A percentile compares a stretch with the other conserved stretches of the same genome.
phyloP scores from a whole-genome alignment of 345 rosid species.

The Citrus cavaleriei region DNA sequence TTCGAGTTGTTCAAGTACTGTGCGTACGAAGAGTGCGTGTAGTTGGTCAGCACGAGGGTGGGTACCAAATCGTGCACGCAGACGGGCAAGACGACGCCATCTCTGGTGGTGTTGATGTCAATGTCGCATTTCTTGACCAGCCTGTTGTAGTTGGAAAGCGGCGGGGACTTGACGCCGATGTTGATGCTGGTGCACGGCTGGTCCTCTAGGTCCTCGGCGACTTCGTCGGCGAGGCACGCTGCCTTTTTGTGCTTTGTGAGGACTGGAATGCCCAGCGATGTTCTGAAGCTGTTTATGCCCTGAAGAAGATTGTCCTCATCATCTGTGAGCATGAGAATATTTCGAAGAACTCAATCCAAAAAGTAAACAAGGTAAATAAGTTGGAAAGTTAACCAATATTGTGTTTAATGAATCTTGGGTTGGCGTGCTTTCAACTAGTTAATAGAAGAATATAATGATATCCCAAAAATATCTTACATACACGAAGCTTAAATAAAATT shows the following conservation, averaged over 20 bases:
- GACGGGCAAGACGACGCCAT: slow-evolving; percentile 56
- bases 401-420: no score
- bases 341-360: no score
- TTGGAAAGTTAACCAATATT: no score
- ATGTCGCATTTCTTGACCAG: slow-evolving; percentile 52
- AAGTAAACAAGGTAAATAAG: no score
- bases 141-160: slow-evolving; percentile 35
- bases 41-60: slow-evolving; percentile 61
- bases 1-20: slow-evolving; percentile 54
- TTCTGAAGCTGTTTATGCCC: slow-evolving; percentile 69
- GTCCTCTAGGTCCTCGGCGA: slow-evolving; percentile 51
- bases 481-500: no score
- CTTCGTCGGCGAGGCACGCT: slow-evolving; percentile 52
- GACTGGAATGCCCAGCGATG: slow-evolving; percentile 34
- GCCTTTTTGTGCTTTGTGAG: slow-evolving; percentile 57
- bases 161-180: slow-evolving; percentile 24
- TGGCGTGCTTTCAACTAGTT: no score
- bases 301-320: slow-evolving; percentile 62
- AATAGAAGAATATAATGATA: no score
- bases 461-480: no score
- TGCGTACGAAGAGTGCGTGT: slow-evolving; percentile 51
- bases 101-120: slow-evolving; percentile 46
- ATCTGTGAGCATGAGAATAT: slow-evolving; percentile 22
- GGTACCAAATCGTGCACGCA: slow-evolving; percentile 61
- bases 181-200: slow-evolving; percentile 40